phyloP scores from a whole-genome alignment of 345 rosid genomes.

The Populus davidiana region DNA sequence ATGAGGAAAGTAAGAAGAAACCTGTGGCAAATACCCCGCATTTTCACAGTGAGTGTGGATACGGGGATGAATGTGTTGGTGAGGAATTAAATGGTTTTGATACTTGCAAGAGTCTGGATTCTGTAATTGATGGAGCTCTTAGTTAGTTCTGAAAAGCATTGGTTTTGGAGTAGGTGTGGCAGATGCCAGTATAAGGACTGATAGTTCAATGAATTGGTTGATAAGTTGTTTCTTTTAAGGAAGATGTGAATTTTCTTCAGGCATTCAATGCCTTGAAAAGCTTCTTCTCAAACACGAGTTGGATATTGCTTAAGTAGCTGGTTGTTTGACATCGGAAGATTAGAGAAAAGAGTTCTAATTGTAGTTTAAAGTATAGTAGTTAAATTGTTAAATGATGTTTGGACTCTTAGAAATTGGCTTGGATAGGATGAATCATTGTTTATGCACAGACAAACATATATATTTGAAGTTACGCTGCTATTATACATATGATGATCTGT shows the following conservation, averaged over 20 bases:
- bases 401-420: neutral
- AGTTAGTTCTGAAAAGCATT: neutral
- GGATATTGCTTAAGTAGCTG: neutral
- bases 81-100: neutral
- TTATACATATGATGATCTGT: too few species aligned
- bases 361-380: neutral
- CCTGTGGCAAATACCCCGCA: neutral
- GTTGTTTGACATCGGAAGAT: neutral
- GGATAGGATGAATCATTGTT: neutral
- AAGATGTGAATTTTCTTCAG: neutral
- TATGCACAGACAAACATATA: neutral
- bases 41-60: neutral
- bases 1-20: neutral
- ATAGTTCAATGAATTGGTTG: neutral
- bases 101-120: constrained; percentile 13
- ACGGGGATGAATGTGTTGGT: constrained; percentile 4
- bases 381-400: neutral
- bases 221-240: neutral
- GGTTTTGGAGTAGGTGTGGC: neutral
- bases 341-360: neutral
- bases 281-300: neutral
- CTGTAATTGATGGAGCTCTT: neutral
- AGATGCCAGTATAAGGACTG: neutral
- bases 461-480: neutral
- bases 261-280: neutral